Evolutionary conservation across 1,284 basidiomycete species (phyloP).

Genomic region (Ustilago shanxiensis): DNA sequence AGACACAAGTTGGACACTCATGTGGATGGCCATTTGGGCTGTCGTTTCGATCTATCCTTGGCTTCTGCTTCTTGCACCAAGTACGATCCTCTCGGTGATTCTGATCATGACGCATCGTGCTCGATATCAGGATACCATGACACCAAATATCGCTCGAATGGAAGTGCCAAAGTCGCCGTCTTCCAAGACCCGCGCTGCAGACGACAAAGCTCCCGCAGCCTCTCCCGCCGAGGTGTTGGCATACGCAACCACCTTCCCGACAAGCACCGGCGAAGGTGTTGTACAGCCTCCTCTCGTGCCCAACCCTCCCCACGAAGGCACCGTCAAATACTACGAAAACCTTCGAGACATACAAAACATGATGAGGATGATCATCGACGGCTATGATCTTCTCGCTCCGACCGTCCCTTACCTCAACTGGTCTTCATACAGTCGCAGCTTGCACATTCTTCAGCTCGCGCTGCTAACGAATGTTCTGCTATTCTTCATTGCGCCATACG

Average conservation of each 20-base stretch:
- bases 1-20: slow-evolving; percentile 64
- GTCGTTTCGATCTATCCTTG: slow-evolving; percentile 63
- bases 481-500: slow-evolving; percentile 62
- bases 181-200: slow-evolving; percentile 12
- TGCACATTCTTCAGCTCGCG: slow-evolving; percentile 63
- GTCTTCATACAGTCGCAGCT: slow-evolving; percentile 65
- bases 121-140: slow-evolving; percentile 54
- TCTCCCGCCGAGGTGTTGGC: slow-evolving; percentile 31
- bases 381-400: slow-evolving; percentile 65
- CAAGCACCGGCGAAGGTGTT: slow-evolving; percentile 38
- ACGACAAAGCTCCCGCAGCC: background rate
- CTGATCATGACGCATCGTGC: slow-evolving; percentile 60
- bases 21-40: slow-evolving; percentile 70
- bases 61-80: slow-evolving; percentile 59
- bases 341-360: slow-evolving; percentile 70
- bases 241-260: slow-evolving; percentile 42
- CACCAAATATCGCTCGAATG: slow-evolving; percentile 31
- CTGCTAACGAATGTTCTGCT: slow-evolving; percentile 61
- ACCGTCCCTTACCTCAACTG: slow-evolving; percentile 68
- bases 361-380: slow-evolving; percentile 69
- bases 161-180: slow-evolving; percentile 44
- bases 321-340: slow-evolving; percentile 66
- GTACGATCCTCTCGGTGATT: slow-evolving; percentile 63
- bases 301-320: slow-evolving; percentile 66
- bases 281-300: slow-evolving; percentile 57